These are phyloP conservation scores for Colletotrichum phormii DNA, from an alignment of 2,329 filamentous ascomycete genomes.

Conservation along the genomic window DNA sequence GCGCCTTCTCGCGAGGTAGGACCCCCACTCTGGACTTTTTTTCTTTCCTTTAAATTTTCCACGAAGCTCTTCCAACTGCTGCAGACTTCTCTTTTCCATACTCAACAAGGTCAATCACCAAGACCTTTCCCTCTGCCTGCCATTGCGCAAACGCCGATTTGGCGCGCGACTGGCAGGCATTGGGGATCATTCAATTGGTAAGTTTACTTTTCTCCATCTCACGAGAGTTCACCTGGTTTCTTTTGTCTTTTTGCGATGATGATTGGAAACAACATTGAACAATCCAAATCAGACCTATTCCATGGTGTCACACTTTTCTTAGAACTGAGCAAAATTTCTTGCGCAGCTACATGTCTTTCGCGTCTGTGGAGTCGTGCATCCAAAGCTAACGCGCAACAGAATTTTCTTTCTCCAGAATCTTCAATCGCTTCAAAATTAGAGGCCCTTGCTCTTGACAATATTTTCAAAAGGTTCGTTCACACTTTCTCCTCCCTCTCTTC, in stretches of 20 bases:
- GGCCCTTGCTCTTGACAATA: constrained; percentile 43
- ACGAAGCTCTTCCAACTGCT: constrained; percentile 41
- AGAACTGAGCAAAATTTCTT: constrained; percentile 64
- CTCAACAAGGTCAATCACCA: constrained; percentile 38
- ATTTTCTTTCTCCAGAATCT: constrained; percentile 7
- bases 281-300: constrained; percentile 72
- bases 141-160: neutral
- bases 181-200: constrained; percentile 28
- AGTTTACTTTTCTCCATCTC: constrained; percentile 1
- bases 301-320: constrained; percentile 65
- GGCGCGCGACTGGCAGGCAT: neutral
- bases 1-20: constrained; percentile 30
- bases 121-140: constrained; percentile 14
- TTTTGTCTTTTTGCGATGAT: constrained; percentile 47
- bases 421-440: constrained; percentile 56
- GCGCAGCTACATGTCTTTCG: neutral
- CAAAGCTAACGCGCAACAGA: constrained; percentile 27
- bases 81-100: constrained; percentile 38
- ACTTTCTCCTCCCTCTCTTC: neutral
- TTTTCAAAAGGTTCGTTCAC: constrained; percentile 29
- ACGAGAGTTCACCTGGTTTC: constrained; percentile 4
- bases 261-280: constrained; percentile 57
- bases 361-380: neutral
- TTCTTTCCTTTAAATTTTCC: constrained; percentile 36
- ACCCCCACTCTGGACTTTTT: constrained; percentile 28